Percentiles rank a stretch among this genome's conserved stretches.
Evolutionary conservation across 2,329 filamentous ascomycete genomes (phyloP).

Genomic region (Trichophyton benhamiae): DNA sequence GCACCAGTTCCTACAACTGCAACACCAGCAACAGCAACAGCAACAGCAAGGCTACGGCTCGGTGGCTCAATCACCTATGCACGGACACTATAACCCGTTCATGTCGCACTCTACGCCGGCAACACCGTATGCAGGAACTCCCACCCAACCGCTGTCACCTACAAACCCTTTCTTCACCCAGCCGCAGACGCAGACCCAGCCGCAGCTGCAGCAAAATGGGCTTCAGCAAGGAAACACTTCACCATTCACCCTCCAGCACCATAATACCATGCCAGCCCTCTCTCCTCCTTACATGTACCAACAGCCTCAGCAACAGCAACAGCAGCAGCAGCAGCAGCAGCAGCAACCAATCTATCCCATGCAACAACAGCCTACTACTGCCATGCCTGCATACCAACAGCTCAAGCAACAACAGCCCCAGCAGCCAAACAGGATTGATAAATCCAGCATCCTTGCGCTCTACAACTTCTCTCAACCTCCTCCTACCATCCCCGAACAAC

Average conservation of each 20-base stretch:
- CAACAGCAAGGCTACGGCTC: constrained; percentile 14
- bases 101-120: constrained; percentile 18
- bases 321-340: constrained; percentile 4
- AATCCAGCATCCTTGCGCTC: constrained; percentile 35
- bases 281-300: background rate
- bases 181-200: constrained; percentile 9
- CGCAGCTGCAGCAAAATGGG: constrained; percentile 10
- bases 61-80: constrained; percentile 10
- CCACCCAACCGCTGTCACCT: constrained; percentile 16
- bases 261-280: background rate
- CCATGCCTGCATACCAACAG: constrained; percentile 6
- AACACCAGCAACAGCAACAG: constrained; percentile 13
- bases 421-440: constrained; percentile 28
- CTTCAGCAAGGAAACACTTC: constrained; percentile 9
- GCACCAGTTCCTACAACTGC: background rate
- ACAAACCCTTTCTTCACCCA: constrained; percentile 29
- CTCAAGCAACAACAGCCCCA: constrained; percentile 12
- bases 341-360: constrained; percentile 17
- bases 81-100: constrained; percentile 17
- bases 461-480: constrained; percentile 33
- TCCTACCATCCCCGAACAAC: constrained; percentile 26
- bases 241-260: constrained; percentile 19
- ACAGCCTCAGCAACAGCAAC: constrained; percentile 4
- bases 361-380: constrained; percentile 13
- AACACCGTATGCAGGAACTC: constrained; percentile 18